Evolutionary conservation across 441 rosid species (phyloP).

Genomic region (Jatropha multifida): DNA sequence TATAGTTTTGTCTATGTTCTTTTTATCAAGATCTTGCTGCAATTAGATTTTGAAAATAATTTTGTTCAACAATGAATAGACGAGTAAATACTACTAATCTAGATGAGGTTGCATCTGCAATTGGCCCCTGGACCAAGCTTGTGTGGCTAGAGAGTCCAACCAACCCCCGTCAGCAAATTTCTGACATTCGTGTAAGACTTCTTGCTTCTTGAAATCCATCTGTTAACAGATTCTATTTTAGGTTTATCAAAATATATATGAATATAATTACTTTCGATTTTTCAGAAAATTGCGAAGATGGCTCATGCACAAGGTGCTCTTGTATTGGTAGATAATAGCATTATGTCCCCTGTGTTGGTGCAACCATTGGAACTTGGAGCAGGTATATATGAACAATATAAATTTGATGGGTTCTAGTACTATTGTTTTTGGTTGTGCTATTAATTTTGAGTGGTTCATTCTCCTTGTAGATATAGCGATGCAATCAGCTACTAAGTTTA

Average conservation of each 20-base stretch:
- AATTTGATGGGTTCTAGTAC: too few species aligned
- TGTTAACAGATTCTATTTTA: not conserved
- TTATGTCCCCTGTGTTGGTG: constrained; percentile 84
- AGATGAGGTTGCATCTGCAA: constrained; percentile 73
- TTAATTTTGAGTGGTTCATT: constrained; percentile 19
- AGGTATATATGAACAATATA: constrained; percentile 37
- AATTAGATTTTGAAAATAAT: constrained; percentile 17
- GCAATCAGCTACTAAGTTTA: constrained; percentile 96
- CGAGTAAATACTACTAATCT: constrained; percentile 74
- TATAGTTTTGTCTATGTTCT: constrained; percentile 18
- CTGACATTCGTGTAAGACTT: constrained; percentile 69
- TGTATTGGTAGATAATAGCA: constrained; percentile 88
- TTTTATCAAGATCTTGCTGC: not conserved
- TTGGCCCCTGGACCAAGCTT: constrained; percentile 82
- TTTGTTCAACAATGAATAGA: constrained; percentile 38
- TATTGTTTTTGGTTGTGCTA: constrained; percentile 4
- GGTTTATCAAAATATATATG: too few species aligned
- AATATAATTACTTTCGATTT: too few species aligned
- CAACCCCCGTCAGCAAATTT: constrained; percentile 84
- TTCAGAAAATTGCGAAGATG: constrained; percentile 78
- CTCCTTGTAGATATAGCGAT: constrained; percentile 73
- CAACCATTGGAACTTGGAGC: constrained; percentile 94
- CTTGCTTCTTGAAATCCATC: constrained; percentile 9
- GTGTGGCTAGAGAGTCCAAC: constrained; percentile 98
- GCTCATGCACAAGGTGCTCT: constrained; percentile 84